phyloP scores from a whole-genome alignment of 306 rosid genomes.

The Dalbergia cultrata region DNA sequence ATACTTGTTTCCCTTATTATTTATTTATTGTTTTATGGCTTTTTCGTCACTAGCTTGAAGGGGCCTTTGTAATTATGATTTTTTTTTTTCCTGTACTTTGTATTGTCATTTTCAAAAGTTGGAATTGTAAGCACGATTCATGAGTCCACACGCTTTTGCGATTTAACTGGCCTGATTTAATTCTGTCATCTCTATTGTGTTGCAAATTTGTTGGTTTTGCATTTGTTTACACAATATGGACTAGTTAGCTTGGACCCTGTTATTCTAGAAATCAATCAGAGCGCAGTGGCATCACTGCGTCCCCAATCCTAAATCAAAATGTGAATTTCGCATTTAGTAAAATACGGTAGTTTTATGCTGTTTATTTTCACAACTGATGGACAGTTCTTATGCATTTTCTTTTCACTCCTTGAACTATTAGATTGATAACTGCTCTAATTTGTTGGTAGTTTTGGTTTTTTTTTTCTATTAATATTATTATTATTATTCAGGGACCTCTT shows the following conservation, averaged over 20 bases:
- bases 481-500: slow-evolving; percentile 40
- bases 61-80: slow-evolving; percentile 9
- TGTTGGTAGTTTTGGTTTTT: slow-evolving; percentile 38
- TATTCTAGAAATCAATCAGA: slow-evolving; percentile 4
- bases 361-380: slow-evolving; percentile 7
- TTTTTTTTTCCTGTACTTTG: slow-evolving; percentile 2
- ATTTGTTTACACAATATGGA: slow-evolving; percentile 34
- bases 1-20: background rate
- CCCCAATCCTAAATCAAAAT: background rate
- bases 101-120: slow-evolving; percentile 5
- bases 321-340: background rate
- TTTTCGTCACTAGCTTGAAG: slow-evolving; percentile 11
- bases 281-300: slow-evolving; percentile 6
- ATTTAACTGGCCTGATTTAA: background rate
- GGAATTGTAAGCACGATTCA: background rate
- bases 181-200: slow-evolving; percentile 14
- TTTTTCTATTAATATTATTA: background rate
- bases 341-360: slow-evolving; percentile 15
- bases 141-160: slow-evolving; percentile 18
- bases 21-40: background rate
- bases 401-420: slow-evolving; percentile 27
- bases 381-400: background rate
- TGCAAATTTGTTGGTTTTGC: slow-evolving; percentile 32
- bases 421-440: slow-evolving; percentile 50
- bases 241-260: slow-evolving; percentile 10